phyloP scores from a whole-genome alignment of 1,139 yeast genomes.

The Yamadazyma pseudoaaseri region DNA sequence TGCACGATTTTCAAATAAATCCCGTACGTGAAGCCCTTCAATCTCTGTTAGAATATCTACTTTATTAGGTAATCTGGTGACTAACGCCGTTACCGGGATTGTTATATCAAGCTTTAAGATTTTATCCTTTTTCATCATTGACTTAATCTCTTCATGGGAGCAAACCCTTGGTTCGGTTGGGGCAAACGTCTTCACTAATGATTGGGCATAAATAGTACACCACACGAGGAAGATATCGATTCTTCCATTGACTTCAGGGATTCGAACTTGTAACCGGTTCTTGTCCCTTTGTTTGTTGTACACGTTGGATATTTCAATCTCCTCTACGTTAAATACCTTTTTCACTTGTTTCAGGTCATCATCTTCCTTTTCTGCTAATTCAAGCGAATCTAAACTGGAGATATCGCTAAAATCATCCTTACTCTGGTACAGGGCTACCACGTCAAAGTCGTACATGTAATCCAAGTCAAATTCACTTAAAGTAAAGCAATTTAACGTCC shows the following conservation, averaged over 20 bases:
- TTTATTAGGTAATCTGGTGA: conserved; percentile 48
- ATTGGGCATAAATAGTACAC: conserved; percentile 42
- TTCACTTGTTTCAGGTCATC: conserved; percentile 26
- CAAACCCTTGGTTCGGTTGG: conserved; percentile 34
- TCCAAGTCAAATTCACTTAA: conserved; percentile 41
- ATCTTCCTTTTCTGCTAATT: conserved; percentile 20
- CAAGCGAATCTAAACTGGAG: conserved; percentile 32
- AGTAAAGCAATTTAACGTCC: conserved; percentile 32
- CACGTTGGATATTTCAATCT: conserved; percentile 26
- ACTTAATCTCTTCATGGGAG: conserved; percentile 24
- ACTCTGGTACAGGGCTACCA: conserved; percentile 20
- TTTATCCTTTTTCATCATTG: conserved; percentile 21
- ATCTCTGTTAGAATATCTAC: conserved; percentile 54
- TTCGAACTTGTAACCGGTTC: conserved; percentile 25
- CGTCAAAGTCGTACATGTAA: conserved; percentile 36
- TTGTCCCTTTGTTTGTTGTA: conserved; percentile 21
- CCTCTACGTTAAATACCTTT: conserved; percentile 31
- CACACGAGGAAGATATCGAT: conserved; percentile 44
- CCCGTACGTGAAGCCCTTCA: conserved; percentile 33
- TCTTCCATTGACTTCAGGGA: conserved; percentile 41
- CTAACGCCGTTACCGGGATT: conserved; percentile 43
- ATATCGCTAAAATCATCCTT: conserved; percentile 35
- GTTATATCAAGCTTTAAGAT: conserved; percentile 32
- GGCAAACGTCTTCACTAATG: conserved; percentile 33
- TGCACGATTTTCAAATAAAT: conserved; percentile 27